Percentiles rank a stretch among this genome's conserved stretches.
Conservation (phyloP, 2,329 filamentous ascomycete species). For the Triangularia setosa region DNA sequence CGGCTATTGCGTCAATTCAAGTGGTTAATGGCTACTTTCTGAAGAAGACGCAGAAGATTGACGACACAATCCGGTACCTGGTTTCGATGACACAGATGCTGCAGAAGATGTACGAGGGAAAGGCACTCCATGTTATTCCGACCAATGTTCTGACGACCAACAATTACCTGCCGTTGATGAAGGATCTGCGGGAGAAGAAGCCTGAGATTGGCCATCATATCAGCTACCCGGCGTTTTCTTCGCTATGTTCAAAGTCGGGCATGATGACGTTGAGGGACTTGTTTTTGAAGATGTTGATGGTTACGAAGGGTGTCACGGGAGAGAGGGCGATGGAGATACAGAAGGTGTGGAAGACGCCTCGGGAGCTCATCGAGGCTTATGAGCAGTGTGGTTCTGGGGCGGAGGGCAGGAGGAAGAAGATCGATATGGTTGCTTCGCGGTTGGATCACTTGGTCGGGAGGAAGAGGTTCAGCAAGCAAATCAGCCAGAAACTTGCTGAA, state of each 20-base stretch:
- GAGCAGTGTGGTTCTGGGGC: constrained; percentile 49
- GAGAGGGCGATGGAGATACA: constrained; percentile 80
- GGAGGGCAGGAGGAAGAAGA: constrained; percentile 52
- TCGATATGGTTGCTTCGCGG: constrained; percentile 55
- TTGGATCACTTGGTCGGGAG: constrained; percentile 59
- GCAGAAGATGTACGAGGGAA: constrained; percentile 59
- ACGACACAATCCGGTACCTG: constrained; percentile 74
- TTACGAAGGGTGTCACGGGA: constrained; percentile 67
- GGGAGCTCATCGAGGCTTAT: constrained; percentile 67
- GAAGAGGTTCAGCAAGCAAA: constrained; percentile 61
- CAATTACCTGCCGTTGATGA: constrained; percentile 63
- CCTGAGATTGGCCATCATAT: constrained; percentile 54
- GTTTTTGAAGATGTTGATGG: constrained; percentile 84
- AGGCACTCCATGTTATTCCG: constrained; percentile 60
- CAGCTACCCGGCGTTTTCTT: constrained; percentile 68
- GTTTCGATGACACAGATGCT: constrained; percentile 67
- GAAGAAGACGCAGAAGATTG: constrained; percentile 70
- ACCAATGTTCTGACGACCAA: constrained; percentile 57
- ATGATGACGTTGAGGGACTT: constrained; percentile 69
- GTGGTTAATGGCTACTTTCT: constrained; percentile 77
- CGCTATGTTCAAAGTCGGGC: constrained; percentile 71
- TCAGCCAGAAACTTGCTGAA: constrained; percentile 68
- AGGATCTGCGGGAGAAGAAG: constrained; percentile 53
- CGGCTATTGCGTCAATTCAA: constrained; percentile 72
- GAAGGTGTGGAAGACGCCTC: constrained; percentile 70